Evolutionary conservation across 2,329 filamentous ascomycete species (phyloP).

Genomic region (Sporothrix dimorphospora): DNA sequence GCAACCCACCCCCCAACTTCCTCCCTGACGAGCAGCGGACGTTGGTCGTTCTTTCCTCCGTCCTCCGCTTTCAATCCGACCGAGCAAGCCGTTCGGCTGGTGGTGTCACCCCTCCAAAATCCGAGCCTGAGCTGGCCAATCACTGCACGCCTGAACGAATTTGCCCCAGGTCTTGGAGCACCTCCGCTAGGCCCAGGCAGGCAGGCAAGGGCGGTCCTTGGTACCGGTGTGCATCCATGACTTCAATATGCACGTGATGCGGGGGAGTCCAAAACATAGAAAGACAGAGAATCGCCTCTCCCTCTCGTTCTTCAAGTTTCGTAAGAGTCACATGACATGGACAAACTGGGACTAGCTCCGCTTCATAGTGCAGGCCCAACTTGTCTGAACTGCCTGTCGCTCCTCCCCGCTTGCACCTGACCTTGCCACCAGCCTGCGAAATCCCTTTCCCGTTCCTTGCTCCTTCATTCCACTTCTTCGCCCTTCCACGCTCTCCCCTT

Average conservation of each 20-base stretch:
- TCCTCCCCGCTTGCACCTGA: neutral
- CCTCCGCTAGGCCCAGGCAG: constrained; percentile 7
- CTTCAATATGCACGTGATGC: constrained; percentile 22
- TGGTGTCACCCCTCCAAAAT: constrained; percentile 7
- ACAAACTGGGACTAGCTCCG: neutral
- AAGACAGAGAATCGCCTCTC: constrained; percentile 10
- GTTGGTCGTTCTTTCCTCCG: constrained; percentile 15
- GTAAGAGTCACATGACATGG: neutral
- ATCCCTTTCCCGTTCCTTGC: neutral
- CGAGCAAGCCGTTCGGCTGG: constrained; percentile 1
- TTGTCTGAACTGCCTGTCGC: neutral
- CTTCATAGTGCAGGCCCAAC: neutral
- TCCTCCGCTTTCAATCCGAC: constrained; percentile 7
- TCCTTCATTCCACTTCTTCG: constrained; percentile 23
- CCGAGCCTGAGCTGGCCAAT: constrained; percentile 16
- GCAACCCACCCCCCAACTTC: neutral
- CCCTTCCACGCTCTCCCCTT: neutral
- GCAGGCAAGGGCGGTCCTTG: constrained; percentile 1
- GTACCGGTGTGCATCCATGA: neutral
- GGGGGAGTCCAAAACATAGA: constrained; percentile 13
- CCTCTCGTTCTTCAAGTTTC: neutral
- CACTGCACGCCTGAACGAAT: neutral
- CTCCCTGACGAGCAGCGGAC: neutral
- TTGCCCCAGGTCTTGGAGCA: neutral
- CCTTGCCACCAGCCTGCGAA: constrained; percentile 17